Conservation (phyloP, 2,329 filamentous ascomycete species). For the Fusarium fracticaudum region DNA sequence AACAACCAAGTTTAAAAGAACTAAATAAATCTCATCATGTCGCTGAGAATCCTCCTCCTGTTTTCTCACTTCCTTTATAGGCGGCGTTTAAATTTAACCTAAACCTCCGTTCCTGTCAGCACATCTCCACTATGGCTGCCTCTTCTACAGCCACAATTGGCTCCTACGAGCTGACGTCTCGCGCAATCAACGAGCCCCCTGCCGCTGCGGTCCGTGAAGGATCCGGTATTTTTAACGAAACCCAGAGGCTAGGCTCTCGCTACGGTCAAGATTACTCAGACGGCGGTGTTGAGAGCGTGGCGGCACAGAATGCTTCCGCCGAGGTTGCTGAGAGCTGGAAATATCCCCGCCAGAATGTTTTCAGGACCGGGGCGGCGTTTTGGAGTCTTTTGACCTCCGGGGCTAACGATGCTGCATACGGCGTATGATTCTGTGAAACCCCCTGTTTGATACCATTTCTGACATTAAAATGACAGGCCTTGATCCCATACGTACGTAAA, state of each 20-base stretch:
- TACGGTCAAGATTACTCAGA: not conserved
- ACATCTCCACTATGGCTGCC: conserved; percentile 15
- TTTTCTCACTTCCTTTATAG: not conserved
- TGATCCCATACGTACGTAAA: conserved; percentile 57
- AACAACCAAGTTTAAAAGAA: not conserved
- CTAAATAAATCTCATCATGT: not conserved
- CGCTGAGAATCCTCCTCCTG: not conserved
- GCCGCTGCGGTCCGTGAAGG: not conserved
- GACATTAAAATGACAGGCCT: conserved; percentile 48
- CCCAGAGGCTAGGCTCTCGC: not conserved
- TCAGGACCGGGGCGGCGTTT: conserved; percentile 62
- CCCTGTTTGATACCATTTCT: not conserved
- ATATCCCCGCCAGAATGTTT: conserved; percentile 50
- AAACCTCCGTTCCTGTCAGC: conserved; percentile 19
- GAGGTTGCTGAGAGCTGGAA: conserved; percentile 34
- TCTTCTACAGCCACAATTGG: conserved; percentile 32
- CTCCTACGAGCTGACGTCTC: conserved; percentile 30
- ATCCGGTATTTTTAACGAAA: not conserved
- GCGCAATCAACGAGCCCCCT: conserved; percentile 3
- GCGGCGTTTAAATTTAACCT: conserved; percentile 1
- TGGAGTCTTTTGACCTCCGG: conserved; percentile 68
- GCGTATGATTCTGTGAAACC: conserved; percentile 53
- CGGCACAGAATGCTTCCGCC: not conserved
- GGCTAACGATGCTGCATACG: conserved; percentile 67
- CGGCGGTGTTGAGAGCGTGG: conserved; percentile 8